Conservation (phyloP, 2,329 filamentous ascomycete genomes). For the Colletotrichum sp. region DNA sequence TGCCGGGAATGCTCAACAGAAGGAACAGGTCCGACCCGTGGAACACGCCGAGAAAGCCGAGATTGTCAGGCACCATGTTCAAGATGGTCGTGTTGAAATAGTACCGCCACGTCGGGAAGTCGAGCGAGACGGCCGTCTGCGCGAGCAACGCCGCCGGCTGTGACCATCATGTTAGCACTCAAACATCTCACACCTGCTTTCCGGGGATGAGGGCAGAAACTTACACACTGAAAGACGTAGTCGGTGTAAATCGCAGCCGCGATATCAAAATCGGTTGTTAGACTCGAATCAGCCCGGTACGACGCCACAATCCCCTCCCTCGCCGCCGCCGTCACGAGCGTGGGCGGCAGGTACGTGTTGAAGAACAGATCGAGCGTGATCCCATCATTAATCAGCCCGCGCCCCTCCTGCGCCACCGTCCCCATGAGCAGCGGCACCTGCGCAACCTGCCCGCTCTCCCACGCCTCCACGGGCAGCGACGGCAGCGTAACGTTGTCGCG, state of each 20-base stretch:
- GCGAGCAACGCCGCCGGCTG: conserved; percentile 29
- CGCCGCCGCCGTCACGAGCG: neutral
- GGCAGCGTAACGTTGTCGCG: conserved; percentile 16
- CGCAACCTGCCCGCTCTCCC: conserved; percentile 22
- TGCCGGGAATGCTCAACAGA: conserved; percentile 25
- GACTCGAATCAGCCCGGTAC: conserved; percentile 17
- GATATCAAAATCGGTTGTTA: conserved; percentile 28
- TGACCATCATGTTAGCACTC: neutral
- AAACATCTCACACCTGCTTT: neutral
- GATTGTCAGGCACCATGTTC: conserved; percentile 20
- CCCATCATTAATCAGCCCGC: conserved; percentile 25
- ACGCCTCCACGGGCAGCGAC: conserved; percentile 1
- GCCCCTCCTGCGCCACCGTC: conserved; percentile 28
- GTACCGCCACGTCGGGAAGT: conserved; percentile 29
- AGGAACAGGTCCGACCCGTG: conserved; percentile 29
- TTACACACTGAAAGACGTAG: conserved; percentile 30
- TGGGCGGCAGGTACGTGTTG: conserved; percentile 18
- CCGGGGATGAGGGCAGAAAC: neutral
- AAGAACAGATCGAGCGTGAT: conserved; percentile 26
- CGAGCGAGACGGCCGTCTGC: conserved; percentile 20
- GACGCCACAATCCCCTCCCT: conserved; percentile 16
- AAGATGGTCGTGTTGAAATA: conserved; percentile 30
- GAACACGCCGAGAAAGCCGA: conserved; percentile 28
- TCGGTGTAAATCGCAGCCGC: conserved; percentile 31
- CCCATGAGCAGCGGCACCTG: conserved; percentile 29